Evolutionary conservation across 495 filamentous ascomycete species (phyloP).

Genomic region (Penicillium alfredii): DNA sequence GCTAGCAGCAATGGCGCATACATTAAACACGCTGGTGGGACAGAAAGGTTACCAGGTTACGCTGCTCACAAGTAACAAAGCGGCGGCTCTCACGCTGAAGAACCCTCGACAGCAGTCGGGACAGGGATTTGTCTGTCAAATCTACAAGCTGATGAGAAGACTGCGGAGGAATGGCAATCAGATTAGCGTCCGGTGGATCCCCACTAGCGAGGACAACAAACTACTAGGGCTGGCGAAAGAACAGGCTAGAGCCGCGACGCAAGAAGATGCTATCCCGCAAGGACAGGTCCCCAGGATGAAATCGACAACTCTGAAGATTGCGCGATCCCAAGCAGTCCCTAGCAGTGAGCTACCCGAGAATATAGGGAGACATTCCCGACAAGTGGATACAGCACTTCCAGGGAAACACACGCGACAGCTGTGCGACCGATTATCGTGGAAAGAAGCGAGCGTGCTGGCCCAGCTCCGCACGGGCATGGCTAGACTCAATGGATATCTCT

Average conservation of each 20-base stretch:
- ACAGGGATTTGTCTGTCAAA: constrained; percentile 13
- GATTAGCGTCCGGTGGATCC: constrained; percentile 10
- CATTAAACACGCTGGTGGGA: constrained; percentile 9
- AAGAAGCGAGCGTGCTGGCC: constrained; percentile 27
- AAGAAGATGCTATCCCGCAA: constrained; percentile 10
- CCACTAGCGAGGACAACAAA: constrained; percentile 13
- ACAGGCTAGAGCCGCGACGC: constrained; percentile 13
- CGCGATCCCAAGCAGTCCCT: constrained; percentile 7
- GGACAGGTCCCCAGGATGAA: constrained; percentile 2
- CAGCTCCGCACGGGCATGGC: constrained; percentile 32
- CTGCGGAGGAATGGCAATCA: constrained; percentile 13
- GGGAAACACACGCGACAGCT: constrained; percentile 22
- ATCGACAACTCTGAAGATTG: not conserved
- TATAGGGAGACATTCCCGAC: constrained; percentile 18
- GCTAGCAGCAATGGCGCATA: constrained; percentile 14
- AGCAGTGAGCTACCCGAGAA: constrained; percentile 7
- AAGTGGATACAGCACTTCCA: constrained; percentile 22
- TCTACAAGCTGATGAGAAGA: constrained; percentile 20
- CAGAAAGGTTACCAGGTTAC: constrained; percentile 10
- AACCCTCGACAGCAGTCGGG: constrained; percentile 17
- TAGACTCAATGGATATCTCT: constrained; percentile 31
- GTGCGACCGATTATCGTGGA: constrained; percentile 25
- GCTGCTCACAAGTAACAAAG: constrained; percentile 20
- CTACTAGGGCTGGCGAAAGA: constrained; percentile 19
- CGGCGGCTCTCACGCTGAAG: constrained; percentile 13